Base-by-base conservation (phyloP, 306 rosid genomes). In the Begonia fuchsioides region DNA sequence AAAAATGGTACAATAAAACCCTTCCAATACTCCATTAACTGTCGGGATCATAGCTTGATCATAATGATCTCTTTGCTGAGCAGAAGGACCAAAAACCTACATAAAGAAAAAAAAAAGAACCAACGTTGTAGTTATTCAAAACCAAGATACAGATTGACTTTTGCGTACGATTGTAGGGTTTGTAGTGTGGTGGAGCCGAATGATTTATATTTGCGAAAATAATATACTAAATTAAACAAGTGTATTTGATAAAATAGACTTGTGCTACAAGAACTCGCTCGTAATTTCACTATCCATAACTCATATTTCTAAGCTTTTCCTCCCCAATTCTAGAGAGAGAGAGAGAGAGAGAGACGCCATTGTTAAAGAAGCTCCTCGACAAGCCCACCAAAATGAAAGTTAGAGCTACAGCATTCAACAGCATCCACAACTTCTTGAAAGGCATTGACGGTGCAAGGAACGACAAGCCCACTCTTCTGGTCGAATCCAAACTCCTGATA, bases 51-150 rank as follows among this genome's bases (percentile, higher is more conserved):
- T 79, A 13, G 96, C 94, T 65, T 81, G 88, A 0, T 88, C 88
- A 57, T 83, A 88, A 12, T 83, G 88, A 49, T 88, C 96, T 51
- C 38, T 80, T 57, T 88, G 96, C 69, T 66, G 72, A 10, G 96
- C 93, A 17, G 80, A 68, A 14, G 96, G 94, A 53, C 94, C 96
- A 55, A 88, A 88, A 54, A 88, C 94, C 96, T 88, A 45, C 43
- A 54, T 1, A 39, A 40, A n/a, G n/a, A n/a, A n/a, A n/a, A n/a
- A n/a, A n/a, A 35, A 14, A 43, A 19, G 5, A 60, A 17, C 35
- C 35, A 3, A 26, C 7, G 3, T 26, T 26, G 8, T 26, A 26
- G 35, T 26, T 26, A 5, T 8, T 26, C 35, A 26, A 26, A 26
- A 26, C 35, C 35, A 26, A 26, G 4, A 5, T 26, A 4, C 35